These are phyloP conservation scores for Astrephomene gubernaculifera DNA, from an alignment of 139 green algal species.

Conservation along the genomic window DNA sequence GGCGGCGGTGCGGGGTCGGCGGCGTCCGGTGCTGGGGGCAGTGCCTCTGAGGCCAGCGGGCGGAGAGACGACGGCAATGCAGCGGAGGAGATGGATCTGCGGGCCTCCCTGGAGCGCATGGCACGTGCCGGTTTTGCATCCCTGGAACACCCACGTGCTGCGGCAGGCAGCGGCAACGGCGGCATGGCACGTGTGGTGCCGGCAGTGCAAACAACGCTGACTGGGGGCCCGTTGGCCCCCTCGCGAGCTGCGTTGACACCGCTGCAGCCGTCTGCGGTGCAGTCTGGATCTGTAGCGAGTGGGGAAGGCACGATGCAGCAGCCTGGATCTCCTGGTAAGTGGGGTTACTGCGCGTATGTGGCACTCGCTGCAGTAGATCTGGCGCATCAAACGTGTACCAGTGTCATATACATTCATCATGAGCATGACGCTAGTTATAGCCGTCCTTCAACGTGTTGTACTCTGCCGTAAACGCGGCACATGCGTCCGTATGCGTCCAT, in stretches of 20 bases:
- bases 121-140: not conserved
- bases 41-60: not conserved
- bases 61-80: not conserved
- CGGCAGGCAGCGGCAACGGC: not conserved
- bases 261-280: not conserved
- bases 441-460: too few species aligned
- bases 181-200: not conserved
- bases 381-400: too few species aligned
- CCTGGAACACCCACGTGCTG: not conserved
- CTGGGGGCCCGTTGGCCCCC: not conserved
- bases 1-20: too few species aligned
- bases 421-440: too few species aligned
- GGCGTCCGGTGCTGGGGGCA: too few species aligned
- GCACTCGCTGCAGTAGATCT: too few species aligned
- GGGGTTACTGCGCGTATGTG: too few species aligned
- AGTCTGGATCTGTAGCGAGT: not conserved
- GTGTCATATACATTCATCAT: too few species aligned
- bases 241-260: not conserved
- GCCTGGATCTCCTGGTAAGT: conserved; percentile 7
- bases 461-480: not conserved
- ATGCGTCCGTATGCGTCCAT: not conserved
- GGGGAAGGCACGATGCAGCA: not conserved
- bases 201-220: not conserved
- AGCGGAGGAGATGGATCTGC: not conserved
- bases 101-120: not conserved